Base-by-base conservation (phyloP, 148 eudicot genomes). In the Polygonum maritimum region DNA sequence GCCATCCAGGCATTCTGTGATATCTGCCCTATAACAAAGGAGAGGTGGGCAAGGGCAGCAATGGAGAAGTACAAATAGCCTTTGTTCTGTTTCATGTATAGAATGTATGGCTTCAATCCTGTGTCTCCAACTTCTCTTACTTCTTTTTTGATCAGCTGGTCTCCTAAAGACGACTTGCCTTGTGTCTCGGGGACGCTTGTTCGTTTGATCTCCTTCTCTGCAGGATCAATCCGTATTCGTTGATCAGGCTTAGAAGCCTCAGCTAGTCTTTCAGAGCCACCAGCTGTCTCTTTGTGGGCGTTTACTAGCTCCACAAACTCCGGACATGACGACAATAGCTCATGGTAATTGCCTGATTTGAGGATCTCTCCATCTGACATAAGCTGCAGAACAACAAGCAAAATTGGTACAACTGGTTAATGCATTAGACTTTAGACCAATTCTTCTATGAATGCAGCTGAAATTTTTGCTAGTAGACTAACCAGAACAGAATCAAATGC, bases 281-380 rank as follows among this genome's bases (percentile, higher is more conserved):
- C 98, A 73, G 96, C 97, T 36, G 96, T 94, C 80, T 94, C 90
- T 82, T 90, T 94, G 81, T 94, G 98, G 48, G 99, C 97, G 75
- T 89, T 78, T 38, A 96, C 96, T 41, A 96, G 89, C 48, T 88
- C 87, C 74, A 81, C 79, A 77, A 92, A 96, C 76, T 92, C 93
- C 63, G 57, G 78, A 87, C 97, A 92, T 41, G 91, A 81, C 39
- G 83, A 77, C 69, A 92, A 75, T 75, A 96, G 76, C 77, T 86
- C 83, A 44, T 84, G 74, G 58, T 96, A 91, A 6, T 94, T 76
- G 51, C 87, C 94, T 45, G 90, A 88, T 77, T 77, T 80, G 45
- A 86, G 81, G 75, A 96, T 85, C 78, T 91, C 87, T 70, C 97
- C 99, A 77, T 91, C 93, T 22, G 89, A 89, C 93, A 92, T 88